Evolutionary conservation across 306 rosid genomes (phyloP), one percentile per base, ranked within the genome.

Genomic region (Gillenia trifoliata): DNA sequence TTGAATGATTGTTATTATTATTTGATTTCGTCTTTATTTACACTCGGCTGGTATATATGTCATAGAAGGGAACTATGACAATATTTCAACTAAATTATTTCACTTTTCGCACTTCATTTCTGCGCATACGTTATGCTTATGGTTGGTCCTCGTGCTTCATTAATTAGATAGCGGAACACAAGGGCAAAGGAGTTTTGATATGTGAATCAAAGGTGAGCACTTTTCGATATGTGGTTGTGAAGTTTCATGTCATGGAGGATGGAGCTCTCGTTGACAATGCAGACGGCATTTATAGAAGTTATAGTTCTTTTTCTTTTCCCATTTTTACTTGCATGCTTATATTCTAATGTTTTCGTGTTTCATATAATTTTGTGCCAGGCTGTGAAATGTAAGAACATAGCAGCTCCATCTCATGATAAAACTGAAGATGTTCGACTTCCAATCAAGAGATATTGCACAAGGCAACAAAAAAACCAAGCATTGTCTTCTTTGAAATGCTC

Each of bases 381-480:
- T 8, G 22, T 5, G 61, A 45, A 45, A 45, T 30, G 11, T 11
- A 16, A 28, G 47, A 73, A 73, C 16, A 61, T 29, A 45, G 60
- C 11, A 28, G 61, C 45, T 33, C 29, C 62, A 19, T 56, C 79
- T 22, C 4, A 69, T 13, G 41, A 61, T 26, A 19, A 69, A 45
- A 23, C 62, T 60, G 60, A 28, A 43, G 77, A n/a, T n/a, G 20
- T 20, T n/a, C 45, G 61, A 73, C 49, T 29, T 73, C 31, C 70
- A 30, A 8, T 60, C 12, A 45, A 41, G 59, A 73, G 47, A 62
- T 19, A 61, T 30, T 22, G 16, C 77, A 62, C 77, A 12, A 73
- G 77, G 22, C 28, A 20, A 45, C 70, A 45, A 47, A 73, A 17
- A 28, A 73, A 61, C 43, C 69, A 61, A 43, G 69, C 60, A 1